Percentiles rank a stretch among this genome's conserved stretches.
Conservation (phyloP, 441 rosid species). For the Corymbia citriodora region DNA sequence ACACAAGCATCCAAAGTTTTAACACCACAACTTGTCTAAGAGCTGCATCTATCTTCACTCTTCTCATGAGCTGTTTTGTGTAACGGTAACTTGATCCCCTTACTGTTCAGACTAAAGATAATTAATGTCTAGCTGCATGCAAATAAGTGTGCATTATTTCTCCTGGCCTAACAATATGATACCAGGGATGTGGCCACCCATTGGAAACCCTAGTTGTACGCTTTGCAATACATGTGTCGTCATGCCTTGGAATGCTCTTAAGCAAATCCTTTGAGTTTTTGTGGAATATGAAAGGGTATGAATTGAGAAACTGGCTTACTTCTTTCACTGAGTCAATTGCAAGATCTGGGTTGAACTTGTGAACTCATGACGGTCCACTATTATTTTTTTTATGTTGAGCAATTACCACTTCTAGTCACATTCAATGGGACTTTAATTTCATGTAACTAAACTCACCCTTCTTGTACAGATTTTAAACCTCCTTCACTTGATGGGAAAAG, state of each 20-base stretch:
- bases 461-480: constrained; percentile 59
- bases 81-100: neutral
- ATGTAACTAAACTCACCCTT: neutral
- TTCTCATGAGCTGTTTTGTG: neutral
- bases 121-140: neutral
- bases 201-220: neutral
- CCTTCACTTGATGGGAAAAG: constrained; percentile 33
- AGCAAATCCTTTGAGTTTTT: neutral
- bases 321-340: neutral
- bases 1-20: neutral
- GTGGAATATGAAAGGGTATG: neutral
- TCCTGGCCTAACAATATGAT: neutral
- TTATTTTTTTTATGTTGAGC: neutral
- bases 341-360: neutral
- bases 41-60: neutral
- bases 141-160: neutral
- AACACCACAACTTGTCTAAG: neutral
- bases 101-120: neutral
- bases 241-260: neutral
- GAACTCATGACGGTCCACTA: neutral
- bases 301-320: neutral
- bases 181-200: neutral
- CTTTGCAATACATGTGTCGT: neutral
- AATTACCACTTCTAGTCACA: neutral
- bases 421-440: neutral